These are phyloP conservation scores for Talaromyces ruber DNA, from an alignment of 495 filamentous ascomycete genomes.

Conservation along the genomic window DNA sequence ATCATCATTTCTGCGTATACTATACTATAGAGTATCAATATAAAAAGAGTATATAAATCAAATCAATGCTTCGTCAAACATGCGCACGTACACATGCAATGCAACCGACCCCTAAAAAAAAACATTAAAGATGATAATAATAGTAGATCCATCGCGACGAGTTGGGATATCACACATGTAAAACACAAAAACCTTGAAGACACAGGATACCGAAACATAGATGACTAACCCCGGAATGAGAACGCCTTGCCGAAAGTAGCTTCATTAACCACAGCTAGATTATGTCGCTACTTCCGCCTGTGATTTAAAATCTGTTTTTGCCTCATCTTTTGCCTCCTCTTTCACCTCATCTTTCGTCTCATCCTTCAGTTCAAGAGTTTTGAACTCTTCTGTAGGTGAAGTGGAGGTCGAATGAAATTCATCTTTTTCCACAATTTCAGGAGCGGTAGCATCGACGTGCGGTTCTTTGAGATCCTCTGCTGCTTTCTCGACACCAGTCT, in stretches of 20 bases:
- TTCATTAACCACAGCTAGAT: not conserved
- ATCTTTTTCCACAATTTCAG: constrained; percentile 5
- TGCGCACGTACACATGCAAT: not conserved
- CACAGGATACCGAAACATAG: not conserved
- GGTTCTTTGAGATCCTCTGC: not conserved
- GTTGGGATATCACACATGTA: not conserved
- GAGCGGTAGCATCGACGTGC: not conserved
- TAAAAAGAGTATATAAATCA: not conserved
- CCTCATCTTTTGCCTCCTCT: not conserved
- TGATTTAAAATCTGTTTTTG: not conserved
- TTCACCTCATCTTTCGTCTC: not conserved
- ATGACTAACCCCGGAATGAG: not conserved
- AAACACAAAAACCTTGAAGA: not conserved
- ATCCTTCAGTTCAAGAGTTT: not conserved
- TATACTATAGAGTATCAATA: too few species aligned
- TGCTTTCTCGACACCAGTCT: not conserved
- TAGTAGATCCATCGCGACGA: not conserved
- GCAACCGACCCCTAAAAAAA: not conserved
- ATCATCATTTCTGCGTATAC: not conserved
- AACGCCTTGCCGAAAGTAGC: not conserved
- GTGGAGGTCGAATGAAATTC: constrained; percentile 6
- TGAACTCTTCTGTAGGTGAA: not conserved
- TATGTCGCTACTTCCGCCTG: not conserved
- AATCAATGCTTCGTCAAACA: not conserved
- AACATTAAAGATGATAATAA: not conserved